Conservation (phyloP, 768 basidiomycete genomes). For the Lanmaoa pseudosensibilis region DNA sequence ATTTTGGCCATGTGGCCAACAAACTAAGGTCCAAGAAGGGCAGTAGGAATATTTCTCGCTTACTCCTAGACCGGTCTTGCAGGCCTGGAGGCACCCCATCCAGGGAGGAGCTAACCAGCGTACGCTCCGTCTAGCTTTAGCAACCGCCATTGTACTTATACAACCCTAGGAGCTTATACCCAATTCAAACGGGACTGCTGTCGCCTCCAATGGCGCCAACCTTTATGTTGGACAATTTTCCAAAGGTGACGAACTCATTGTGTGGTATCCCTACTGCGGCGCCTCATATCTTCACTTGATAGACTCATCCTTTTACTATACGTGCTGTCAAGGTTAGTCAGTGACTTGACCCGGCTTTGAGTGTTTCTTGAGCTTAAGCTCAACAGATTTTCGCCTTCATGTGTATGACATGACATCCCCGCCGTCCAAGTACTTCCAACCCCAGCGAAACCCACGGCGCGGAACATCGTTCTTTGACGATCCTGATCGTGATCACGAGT, state of each 20-base stretch:
- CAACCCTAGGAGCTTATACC: slow-evolving; percentile 63
- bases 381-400: slow-evolving; percentile 82
- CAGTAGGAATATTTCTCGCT: slow-evolving; percentile 48
- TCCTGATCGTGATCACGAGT: slow-evolving; percentile 43
- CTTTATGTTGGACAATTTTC: slow-evolving; percentile 88
- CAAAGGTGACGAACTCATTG: slow-evolving; percentile 43
- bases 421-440: slow-evolving; percentile 25
- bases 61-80: slow-evolving; percentile 44
- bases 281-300: slow-evolving; percentile 5
- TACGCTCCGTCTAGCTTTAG: slow-evolving; percentile 34
- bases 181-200: slow-evolving; percentile 77
- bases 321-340: slow-evolving; percentile 73
- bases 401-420: slow-evolving; percentile 77
- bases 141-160: background rate
- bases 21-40: slow-evolving; percentile 47
- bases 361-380: background rate
- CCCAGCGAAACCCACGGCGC: slow-evolving; percentile 15
- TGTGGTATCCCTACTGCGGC: background rate
- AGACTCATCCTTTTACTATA: slow-evolving; percentile 94
- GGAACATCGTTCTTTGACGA: slow-evolving; percentile 23
- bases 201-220: slow-evolving; percentile 69
- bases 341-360: background rate
- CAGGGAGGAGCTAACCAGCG: slow-evolving; percentile 57
- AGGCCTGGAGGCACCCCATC: slow-evolving; percentile 34
- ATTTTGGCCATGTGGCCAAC: slow-evolving; percentile 68